These are phyloP conservation scores for Sordariomycetes sp. DNA, from an alignment of 2,329 filamentous ascomycete species.

Conservation along the genomic window DNA sequence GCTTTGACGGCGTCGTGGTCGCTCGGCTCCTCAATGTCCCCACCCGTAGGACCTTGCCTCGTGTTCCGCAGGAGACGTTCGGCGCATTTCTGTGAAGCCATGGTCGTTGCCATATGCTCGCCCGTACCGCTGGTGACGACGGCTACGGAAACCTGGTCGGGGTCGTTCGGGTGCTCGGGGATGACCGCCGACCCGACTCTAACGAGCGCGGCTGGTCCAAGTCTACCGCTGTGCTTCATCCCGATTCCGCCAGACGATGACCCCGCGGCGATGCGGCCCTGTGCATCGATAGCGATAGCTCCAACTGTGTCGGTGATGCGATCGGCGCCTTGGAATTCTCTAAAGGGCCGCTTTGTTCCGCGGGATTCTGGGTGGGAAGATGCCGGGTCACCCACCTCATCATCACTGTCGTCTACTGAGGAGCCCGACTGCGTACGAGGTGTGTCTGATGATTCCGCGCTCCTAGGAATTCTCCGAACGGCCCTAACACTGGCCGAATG, in stretches of 20 bases:
- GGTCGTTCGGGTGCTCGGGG: slow-evolving; percentile 62
- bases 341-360: background rate
- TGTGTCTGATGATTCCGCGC: background rate
- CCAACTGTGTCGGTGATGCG: slow-evolving; percentile 87
- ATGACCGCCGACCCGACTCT: slow-evolving; percentile 85
- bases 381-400: background rate
- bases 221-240: slow-evolving; percentile 89
- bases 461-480: background rate
- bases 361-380: background rate
- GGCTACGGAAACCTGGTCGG: slow-evolving; percentile 60
- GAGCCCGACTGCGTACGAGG: background rate
- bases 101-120: slow-evolving; percentile 94
- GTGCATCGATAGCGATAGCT: slow-evolving; percentile 81
- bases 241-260: slow-evolving; percentile 97
- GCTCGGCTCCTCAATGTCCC: slow-evolving; percentile 57
- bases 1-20: slow-evolving; percentile 64
- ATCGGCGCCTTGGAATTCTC: slow-evolving; percentile 21
- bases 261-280: slow-evolving; percentile 81
- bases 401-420: background rate
- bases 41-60: slow-evolving; percentile 47
- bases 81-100: slow-evolving; percentile 80
- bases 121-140: slow-evolving; percentile 89
- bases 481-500: background rate
- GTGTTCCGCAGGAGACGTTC: slow-evolving; percentile 70
- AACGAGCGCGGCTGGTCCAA: slow-evolving; percentile 86